Base-by-base conservation (phyloP, 2,329 filamentous ascomycete genomes). In the Diaporthe humulicola region DNA sequence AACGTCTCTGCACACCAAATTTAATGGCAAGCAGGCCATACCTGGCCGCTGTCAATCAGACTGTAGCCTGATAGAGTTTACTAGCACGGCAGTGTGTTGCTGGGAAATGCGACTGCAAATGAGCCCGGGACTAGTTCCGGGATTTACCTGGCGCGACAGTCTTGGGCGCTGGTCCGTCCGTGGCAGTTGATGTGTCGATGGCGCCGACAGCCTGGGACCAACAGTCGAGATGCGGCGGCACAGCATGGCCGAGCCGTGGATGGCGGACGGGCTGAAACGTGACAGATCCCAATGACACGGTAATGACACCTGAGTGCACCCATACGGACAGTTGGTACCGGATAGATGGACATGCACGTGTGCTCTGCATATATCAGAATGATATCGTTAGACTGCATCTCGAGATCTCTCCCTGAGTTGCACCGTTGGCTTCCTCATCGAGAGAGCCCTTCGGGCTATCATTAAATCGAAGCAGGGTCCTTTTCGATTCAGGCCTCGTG, bases 171-270 rank as follows among this genome's bases (percentile, higher is more conserved):
- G 58, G 58, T 25, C 14, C 38, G 10, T 12, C 14, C 25, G 45
- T 67, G 61, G 42, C 25, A 52, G 61, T 17, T 38, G 45, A n/a
- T 17, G 28, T 45, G 17, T 36, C 28, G 10, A 36, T 52, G 61
- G 61, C 19, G 64, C 45, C 64, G 45, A 38, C 64, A 52, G 64
- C 45, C 7, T 52, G 45, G 64, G 45, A 67, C 64, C 64, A 38
- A 52, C 64, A 45, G 40, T 52, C 33, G 33, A 67, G n/a, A 19
- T 5, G 38, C 22, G 33, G 64, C 64, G n/a, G 45, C 64, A 67
- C 45, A 67, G 45, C 64, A 52, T 52, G 64, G 64, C 64, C 64
- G 50, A 67, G 64, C 36, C 30, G 45, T 52, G 45, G 22, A 17
- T 19, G 7, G 61, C 25, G 42, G 61, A 67, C 64, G 30, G 64